These are phyloP conservation scores for Tulasnella calospora DNA, from an alignment of 768 basidiomycete genomes.

Conservation along the genomic window DNA sequence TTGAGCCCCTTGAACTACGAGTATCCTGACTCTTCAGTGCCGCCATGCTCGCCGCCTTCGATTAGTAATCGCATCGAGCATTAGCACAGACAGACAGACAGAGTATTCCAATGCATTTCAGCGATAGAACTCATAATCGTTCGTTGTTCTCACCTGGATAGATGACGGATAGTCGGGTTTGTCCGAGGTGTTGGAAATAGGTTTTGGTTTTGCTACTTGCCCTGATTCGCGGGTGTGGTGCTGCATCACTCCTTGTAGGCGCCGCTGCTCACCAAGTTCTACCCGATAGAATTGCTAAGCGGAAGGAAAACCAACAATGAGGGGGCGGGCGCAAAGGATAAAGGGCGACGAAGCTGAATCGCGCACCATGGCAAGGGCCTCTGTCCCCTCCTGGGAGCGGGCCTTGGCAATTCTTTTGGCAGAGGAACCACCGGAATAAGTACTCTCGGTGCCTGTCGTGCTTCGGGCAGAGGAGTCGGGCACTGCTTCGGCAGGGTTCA, in stretches of 20 bases:
- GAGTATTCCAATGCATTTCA: background rate
- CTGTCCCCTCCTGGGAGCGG: constrained; percentile 61
- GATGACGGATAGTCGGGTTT: background rate
- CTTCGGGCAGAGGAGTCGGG: background rate
- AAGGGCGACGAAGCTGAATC: background rate
- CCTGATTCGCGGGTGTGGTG: constrained; percentile 61
- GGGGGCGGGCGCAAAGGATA: background rate
- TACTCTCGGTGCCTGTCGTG: background rate
- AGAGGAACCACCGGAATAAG: background rate
- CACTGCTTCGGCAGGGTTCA: background rate
- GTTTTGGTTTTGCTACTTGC: background rate
- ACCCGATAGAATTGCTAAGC: constrained; percentile 77
- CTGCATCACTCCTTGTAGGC: constrained; percentile 87
- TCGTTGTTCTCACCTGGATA: background rate
- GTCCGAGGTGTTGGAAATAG: background rate
- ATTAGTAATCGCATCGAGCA: background rate
- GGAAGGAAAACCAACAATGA: background rate
- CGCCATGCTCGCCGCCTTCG: background rate
- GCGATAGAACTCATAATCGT: background rate
- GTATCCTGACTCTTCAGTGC: background rate
- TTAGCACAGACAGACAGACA: background rate
- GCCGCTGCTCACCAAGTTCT: constrained; percentile 82
- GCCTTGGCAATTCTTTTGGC: constrained; percentile 28
- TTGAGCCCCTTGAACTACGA: background rate
- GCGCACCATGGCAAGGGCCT: constrained; percentile 62